Conservation (phyloP, 495 filamentous ascomycete species). For the Neurospora sp. region DNA sequence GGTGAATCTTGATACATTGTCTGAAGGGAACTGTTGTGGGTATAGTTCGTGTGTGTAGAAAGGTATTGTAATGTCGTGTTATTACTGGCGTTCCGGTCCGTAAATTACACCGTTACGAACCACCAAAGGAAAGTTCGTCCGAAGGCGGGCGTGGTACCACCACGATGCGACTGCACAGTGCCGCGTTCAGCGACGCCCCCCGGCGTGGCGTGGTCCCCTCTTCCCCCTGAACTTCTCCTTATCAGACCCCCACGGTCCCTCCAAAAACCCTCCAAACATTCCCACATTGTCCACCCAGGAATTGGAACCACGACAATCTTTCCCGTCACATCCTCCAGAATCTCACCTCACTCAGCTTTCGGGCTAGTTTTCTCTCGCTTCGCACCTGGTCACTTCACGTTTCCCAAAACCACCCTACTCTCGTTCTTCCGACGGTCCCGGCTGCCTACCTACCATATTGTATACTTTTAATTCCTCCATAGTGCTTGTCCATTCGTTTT, state of each 20-base stretch:
- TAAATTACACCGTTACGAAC: background rate
- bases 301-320: background rate
- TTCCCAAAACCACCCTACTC: constrained; percentile 4
- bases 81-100: background rate
- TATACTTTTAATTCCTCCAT: background rate
- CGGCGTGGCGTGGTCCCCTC: background rate
- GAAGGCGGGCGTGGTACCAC: background rate
- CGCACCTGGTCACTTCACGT: background rate
- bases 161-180: background rate
- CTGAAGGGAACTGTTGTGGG: background rate
- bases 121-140: background rate
- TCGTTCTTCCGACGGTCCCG: constrained; percentile 8
- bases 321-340: background rate
- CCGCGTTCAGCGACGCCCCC: background rate
- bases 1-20: background rate
- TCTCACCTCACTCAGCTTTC: constrained; percentile 17
- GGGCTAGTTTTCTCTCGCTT: constrained; percentile 20
- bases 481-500: background rate
- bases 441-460: background rate
- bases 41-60: background rate
- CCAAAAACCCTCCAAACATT: background rate
- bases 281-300: background rate
- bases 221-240: background rate
- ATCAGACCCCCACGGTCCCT: background rate
- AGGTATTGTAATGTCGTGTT: background rate